Evolutionary conservation across 148 eudicot species (phyloP), one percentile per base, ranked within the genome.

Genomic region (Amaranthus hypochondriacus): DNA sequence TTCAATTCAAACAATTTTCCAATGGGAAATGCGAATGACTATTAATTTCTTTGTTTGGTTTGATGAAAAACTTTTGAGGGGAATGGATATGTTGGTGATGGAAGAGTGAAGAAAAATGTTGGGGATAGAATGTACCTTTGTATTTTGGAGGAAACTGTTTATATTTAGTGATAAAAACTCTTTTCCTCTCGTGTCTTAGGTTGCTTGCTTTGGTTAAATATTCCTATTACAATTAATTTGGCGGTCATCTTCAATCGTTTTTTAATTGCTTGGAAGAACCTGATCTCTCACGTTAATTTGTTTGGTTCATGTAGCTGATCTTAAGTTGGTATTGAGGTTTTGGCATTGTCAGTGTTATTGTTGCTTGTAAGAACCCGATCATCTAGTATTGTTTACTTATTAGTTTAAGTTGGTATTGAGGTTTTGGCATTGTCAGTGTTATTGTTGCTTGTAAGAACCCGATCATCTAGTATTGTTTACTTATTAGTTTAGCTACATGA

Each of bases 401-500:
- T 73, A 28, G 15, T 60, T 48, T 46, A 58, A 18, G 52, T 42
- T 13, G 43, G 14, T 10, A 0, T 8, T 62, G 48, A 9, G 0
- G 9, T 7, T 5, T 58, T n/a, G 61, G 11, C 9, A 6, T 14
- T 44, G 51, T 62, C 15, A 18, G 18, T 5, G 12, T 5, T 48
- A 28, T 6, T 10, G 39, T n/a, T 59, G 18, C 28, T 18, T 66
- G n/a, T 10, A 0, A 12, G 5, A 49, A 73, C 39, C 39, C 39
- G 39, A 28, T 28, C 39, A 28, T 28, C 39, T 28, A 28, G 39
- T 28, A 0, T 28, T 28, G 39, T 28, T 28, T 28, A 28, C 39
- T 28, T 2, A 28, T 28, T 73, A 28, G 15, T 60, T 48, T 46
- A 58, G 62, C 60, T 52, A 9, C 69, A 59, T 83, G 51, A 75